Evolutionary conservation across 2,329 filamentous ascomycete species (phyloP).

Genomic region (Botrytis porri): DNA sequence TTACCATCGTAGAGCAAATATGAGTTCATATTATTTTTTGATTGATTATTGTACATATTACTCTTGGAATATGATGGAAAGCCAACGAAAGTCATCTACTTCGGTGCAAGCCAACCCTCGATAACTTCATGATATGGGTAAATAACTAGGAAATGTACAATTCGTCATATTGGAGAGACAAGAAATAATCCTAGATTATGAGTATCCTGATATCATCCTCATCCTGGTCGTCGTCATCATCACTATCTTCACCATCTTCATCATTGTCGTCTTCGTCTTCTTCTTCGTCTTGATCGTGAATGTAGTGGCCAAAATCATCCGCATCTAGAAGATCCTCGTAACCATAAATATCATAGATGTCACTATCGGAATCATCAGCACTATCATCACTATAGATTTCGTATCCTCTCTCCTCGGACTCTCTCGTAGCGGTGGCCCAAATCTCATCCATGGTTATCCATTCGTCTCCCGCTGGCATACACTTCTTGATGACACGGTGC

Average conservation of each 20-base stretch:
- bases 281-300: neutral
- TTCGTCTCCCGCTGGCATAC: neutral
- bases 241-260: too few species aligned
- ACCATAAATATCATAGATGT: neutral
- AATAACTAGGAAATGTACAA: neutral
- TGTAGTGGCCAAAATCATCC: neutral
- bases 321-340: neutral
- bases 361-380: neutral
- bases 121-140: neutral
- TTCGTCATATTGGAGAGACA: neutral
- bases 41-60: neutral
- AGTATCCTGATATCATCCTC: neutral
- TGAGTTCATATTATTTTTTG: neutral
- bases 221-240: neutral
- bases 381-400: neutral
- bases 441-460: neutral
- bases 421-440: neutral
- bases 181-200: neutral
- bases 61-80: too few species aligned
- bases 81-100: neutral
- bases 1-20: too few species aligned
- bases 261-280: neutral
- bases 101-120: too few species aligned
- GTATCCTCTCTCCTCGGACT: neutral
- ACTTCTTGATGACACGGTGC: neutral